These are phyloP conservation scores for Raddia guianensis DNA, from an alignment of 176 grass and related monocot genomes.

Conservation along the genomic window DNA sequence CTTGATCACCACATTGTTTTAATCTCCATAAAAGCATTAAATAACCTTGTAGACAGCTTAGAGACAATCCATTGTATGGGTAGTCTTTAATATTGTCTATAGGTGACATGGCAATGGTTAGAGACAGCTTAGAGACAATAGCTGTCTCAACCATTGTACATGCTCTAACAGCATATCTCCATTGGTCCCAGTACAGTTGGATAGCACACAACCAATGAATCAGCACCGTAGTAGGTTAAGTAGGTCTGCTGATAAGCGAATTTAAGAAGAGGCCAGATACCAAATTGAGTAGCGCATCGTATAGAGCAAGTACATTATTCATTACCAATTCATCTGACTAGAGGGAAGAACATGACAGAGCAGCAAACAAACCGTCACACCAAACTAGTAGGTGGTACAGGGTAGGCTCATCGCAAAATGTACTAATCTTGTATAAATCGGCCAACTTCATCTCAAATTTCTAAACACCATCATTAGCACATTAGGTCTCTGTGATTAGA, in stretches of 20 bases:
- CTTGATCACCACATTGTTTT: too few relatives aligned
- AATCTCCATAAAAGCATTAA: too few relatives aligned
- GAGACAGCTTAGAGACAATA: too few relatives aligned
- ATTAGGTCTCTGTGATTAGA: neutral
- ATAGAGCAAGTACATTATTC: constrained; percentile 10
- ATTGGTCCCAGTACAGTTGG: constrained; percentile 34
- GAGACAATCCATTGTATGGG: too few relatives aligned
- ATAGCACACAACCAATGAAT: constrained; percentile 32
- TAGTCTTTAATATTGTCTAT: too few relatives aligned
- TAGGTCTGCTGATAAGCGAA: constrained; percentile 9
- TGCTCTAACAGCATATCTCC: neutral
- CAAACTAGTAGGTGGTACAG: constrained; percentile 27
- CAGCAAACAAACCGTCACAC: constrained; percentile 26
- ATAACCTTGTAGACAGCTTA: too few relatives aligned
- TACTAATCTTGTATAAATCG: neutral
- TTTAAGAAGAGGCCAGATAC: neutral
- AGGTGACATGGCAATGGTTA: too few relatives aligned
- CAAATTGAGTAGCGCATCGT: neutral
- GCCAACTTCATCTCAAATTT: neutral
- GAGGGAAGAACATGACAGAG: constrained; percentile 3
- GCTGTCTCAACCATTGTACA: too few relatives aligned
- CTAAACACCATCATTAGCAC: neutral
- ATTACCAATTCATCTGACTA: neutral
- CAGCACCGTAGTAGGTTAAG: constrained; percentile 33
- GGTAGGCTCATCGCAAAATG: neutral